Conservation (phyloP, 768 basidiomycete genomes). For the Suillus placidus region DNA sequence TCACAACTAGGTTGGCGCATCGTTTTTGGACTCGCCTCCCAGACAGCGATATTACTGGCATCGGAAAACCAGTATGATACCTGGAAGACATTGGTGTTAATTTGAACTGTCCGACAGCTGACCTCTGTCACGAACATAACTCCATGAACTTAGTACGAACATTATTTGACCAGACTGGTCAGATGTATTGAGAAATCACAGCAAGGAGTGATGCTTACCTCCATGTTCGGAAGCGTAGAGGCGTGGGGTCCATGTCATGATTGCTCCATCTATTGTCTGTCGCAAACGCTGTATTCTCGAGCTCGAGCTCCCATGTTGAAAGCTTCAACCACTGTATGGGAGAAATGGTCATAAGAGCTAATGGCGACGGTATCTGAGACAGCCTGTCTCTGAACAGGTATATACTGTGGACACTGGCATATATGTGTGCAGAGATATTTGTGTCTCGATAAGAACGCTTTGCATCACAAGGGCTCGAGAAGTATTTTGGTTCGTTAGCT, state of each 20-base stretch:
- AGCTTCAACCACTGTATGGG: constrained; percentile 30
- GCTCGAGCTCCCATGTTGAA: constrained; percentile 50
- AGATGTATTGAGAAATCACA: not conserved
- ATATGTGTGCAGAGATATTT: constrained; percentile 2
- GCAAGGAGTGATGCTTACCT: constrained; percentile 26
- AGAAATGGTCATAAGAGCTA: not conserved
- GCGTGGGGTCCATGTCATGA: constrained; percentile 78
- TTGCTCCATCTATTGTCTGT: constrained; percentile 66
- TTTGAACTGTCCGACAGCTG: constrained; percentile 28
- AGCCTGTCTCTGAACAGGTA: not conserved
- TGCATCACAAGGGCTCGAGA: not conserved
- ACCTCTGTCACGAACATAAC: constrained; percentile 64
- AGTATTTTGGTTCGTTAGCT: not conserved
- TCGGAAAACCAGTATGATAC: constrained; percentile 36
- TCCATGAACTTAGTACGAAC: constrained; percentile 43
- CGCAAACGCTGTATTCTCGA: constrained; percentile 58
- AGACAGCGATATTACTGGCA: constrained; percentile 46
- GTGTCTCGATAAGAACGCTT: constrained; percentile 1
- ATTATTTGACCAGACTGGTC: not conserved
- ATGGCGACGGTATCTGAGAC: not conserved
- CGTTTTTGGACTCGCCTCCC: constrained; percentile 31
- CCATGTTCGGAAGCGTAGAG: constrained; percentile 64
- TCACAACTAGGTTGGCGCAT: not conserved
- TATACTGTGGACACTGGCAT: not conserved
- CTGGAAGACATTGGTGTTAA: constrained; percentile 28